Conservation (phyloP, 768 basidiomycete species). For the Rhizopogon sp. region DNA sequence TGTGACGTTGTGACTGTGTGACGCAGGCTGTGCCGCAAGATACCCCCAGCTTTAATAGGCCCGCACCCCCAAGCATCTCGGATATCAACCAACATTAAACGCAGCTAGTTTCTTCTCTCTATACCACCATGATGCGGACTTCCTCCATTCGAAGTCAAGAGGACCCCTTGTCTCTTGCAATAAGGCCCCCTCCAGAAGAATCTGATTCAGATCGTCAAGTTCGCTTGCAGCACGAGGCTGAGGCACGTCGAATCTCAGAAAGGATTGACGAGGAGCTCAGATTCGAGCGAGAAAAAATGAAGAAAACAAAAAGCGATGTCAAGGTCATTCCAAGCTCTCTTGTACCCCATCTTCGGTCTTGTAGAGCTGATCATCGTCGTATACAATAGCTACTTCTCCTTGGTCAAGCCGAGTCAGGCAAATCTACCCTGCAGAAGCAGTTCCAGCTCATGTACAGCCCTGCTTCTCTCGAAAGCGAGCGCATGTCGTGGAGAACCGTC, state of each 20-base stretch:
- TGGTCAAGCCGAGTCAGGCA: slow-evolving; percentile 76
- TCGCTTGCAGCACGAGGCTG: slow-evolving; percentile 62
- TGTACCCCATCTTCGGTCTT: background rate
- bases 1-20: slow-evolving; percentile 1
- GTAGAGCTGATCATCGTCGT: slow-evolving; percentile 15
- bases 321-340: slow-evolving; percentile 40
- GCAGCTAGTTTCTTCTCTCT: slow-evolving; percentile 19
- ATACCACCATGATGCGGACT: slow-evolving; percentile 52
- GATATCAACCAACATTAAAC: slow-evolving; percentile 6
- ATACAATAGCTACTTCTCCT: slow-evolving; percentile 57
- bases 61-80: background rate
- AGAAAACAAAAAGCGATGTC: slow-evolving; percentile 67
- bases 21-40: slow-evolving; percentile 10
- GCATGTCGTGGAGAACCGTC: slow-evolving; percentile 66
- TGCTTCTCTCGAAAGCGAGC: slow-evolving; percentile 61
- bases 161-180: slow-evolving; percentile 66
- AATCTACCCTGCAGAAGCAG: slow-evolving; percentile 73
- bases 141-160: slow-evolving; percentile 71
- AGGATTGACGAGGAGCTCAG: slow-evolving; percentile 79
- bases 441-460: slow-evolving; percentile 81
- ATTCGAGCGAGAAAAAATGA: slow-evolving; percentile 59
- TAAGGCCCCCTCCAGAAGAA: slow-evolving; percentile 63
- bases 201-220: slow-evolving; percentile 56
- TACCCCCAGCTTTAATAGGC: slow-evolving; percentile 15
- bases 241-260: slow-evolving; percentile 73